A percentile compares a stretch with the other conserved stretches of the same genome.
Evolutionary conservation across 192 early-diverging fungal genomes (phyloP).

Genomic region (Coemansia sp.): DNA sequence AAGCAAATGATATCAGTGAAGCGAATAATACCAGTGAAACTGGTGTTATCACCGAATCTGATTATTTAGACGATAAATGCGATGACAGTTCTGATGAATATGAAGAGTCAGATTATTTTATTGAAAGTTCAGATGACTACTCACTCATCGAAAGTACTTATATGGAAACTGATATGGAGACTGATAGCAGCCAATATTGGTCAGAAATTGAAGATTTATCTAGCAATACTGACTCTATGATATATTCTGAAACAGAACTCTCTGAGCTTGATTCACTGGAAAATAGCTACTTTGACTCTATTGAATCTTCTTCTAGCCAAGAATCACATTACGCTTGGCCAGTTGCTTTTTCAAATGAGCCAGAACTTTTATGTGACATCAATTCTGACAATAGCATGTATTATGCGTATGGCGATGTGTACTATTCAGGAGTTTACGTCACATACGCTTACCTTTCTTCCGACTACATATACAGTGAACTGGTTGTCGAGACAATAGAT

Average conservation of each 20-base stretch:
- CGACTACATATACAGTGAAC: neutral
- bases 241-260: neutral
- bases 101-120: neutral
- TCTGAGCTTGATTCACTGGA: neutral
- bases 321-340: constrained; percentile 1
- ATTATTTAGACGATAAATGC: neutral
- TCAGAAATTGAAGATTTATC: neutral
- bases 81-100: neutral
- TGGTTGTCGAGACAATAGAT: neutral
- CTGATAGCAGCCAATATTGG: neutral
- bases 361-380: constrained; percentile 4
- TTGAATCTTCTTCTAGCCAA: neutral
- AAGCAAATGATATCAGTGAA: neutral
- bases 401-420: neutral
- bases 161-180: neutral
- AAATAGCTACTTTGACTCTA: neutral
- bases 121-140: neutral
- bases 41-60: neutral
- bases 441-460: neutral
- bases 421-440: neutral
- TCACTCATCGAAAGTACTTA: no score
- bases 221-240: neutral
- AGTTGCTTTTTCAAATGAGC: neutral
- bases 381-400: neutral
- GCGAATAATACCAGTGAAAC: neutral